Evolutionary conservation across 495 filamentous ascomycete species (phyloP).

Genomic region (Annulohypoxylon bovei): DNA sequence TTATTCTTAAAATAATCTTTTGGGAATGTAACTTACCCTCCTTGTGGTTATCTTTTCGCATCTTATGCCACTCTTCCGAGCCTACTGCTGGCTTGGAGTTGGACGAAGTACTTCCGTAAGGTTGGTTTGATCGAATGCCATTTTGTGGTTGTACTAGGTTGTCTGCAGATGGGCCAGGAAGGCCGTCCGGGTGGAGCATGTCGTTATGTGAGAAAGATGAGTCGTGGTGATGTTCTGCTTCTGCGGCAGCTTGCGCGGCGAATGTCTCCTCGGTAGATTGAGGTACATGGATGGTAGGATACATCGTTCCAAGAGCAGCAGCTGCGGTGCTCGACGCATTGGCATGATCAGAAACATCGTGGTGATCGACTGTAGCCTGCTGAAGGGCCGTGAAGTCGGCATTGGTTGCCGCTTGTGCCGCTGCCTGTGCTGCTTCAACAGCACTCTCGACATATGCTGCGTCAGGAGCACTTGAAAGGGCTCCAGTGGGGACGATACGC

Average conservation of each 20-base stretch:
- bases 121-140: constrained; percentile 44
- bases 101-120: constrained; percentile 41
- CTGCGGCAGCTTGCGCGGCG: constrained; percentile 54
- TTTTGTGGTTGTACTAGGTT: constrained; percentile 39
- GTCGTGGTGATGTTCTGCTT: constrained; percentile 46
- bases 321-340: constrained; percentile 73
- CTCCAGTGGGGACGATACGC: constrained; percentile 52
- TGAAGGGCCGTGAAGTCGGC: constrained; percentile 63
- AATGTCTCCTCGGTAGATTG: constrained; percentile 77
- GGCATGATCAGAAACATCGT: constrained; percentile 56
- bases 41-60: constrained; percentile 98
- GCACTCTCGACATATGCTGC: constrained; percentile 57
- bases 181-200: constrained; percentile 52
- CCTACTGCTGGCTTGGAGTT: constrained; percentile 85
- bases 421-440: constrained; percentile 58
- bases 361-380: constrained; percentile 56
- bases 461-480: constrained; percentile 50
- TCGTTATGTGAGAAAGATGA: constrained; percentile 46
- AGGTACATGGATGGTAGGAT: constrained; percentile 74
- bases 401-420: constrained; percentile 51
- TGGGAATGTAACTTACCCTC: constrained; percentile 72
- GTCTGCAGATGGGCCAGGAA: constrained; percentile 48
- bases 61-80: constrained; percentile 97
- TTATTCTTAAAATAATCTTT: background rate
- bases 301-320: constrained; percentile 70